Evolutionary conservation across 1,284 basidiomycete genomes (phyloP).

Genomic region (Neonothopanus nambi): DNA sequence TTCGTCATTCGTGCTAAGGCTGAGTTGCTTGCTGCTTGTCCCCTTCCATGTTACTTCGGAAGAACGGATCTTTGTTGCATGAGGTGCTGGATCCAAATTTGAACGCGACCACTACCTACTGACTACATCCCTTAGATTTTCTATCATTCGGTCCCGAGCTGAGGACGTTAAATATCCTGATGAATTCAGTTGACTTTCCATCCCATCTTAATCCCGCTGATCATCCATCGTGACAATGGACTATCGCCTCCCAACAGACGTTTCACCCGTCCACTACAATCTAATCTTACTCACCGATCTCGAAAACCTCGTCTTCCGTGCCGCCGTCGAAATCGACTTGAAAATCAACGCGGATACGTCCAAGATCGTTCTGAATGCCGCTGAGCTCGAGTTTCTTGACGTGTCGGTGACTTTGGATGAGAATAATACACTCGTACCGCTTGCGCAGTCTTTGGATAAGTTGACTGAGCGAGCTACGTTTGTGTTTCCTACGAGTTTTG

Average conservation of each 20-base stretch:
- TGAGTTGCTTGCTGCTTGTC: too few species aligned
- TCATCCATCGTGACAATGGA: not conserved
- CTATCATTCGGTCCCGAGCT: too few species aligned
- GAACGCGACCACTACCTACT: not conserved
- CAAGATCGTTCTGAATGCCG: constrained; percentile 59
- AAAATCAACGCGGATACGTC: constrained; percentile 57
- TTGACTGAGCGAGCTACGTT: constrained; percentile 55
- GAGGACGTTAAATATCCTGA: too few species aligned
- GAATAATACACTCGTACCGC: not conserved
- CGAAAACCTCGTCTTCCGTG: constrained; percentile 58
- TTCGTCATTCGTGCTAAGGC: not conserved
- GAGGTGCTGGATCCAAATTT: too few species aligned
- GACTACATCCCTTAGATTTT: too few species aligned
- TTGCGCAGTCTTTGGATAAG: constrained; percentile 46
- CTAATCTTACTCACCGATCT: constrained; percentile 74
- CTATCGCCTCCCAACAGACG: constrained; percentile 61
- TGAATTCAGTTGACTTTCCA: too few species aligned
- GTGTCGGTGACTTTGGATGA: constrained; percentile 25
- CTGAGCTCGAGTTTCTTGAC: constrained; percentile 57
- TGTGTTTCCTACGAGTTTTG: constrained; percentile 41
- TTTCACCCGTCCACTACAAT: constrained; percentile 68
- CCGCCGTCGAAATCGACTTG: constrained; percentile 62
- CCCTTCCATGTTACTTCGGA: too few species aligned
- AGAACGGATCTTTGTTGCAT: too few species aligned
- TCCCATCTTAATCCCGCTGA: too few species aligned